These are phyloP conservation scores for Aureobasidium sp. DNA, from an alignment of 2,329 filamentous ascomycete genomes.

Conservation along the genomic window DNA sequence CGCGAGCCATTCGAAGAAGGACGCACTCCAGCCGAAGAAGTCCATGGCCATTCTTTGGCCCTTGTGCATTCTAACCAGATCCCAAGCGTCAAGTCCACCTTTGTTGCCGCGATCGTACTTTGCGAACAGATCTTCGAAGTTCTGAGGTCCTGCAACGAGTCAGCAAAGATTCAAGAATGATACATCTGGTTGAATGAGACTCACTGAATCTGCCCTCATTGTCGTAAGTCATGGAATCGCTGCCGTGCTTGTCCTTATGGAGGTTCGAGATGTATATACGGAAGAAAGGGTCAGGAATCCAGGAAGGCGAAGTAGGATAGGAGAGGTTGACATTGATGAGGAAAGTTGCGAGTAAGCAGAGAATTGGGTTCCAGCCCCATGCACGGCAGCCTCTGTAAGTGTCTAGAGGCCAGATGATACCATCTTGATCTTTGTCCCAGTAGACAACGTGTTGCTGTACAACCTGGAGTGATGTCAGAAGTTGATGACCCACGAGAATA, in stretches of 20 bases:
- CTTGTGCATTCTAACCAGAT: slow-evolving; percentile 33
- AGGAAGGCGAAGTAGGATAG: slow-evolving; percentile 39
- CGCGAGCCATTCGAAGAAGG: slow-evolving; percentile 36
- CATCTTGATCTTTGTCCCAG: slow-evolving; percentile 47
- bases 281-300: slow-evolving; percentile 40
- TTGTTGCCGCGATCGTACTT: slow-evolving; percentile 37
- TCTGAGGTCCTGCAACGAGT: slow-evolving; percentile 28
- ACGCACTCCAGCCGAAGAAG: slow-evolving; percentile 40
- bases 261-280: slow-evolving; percentile 35
- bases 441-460: slow-evolving; percentile 49
- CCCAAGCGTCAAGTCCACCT: slow-evolving; percentile 34
- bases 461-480: slow-evolving; percentile 25
- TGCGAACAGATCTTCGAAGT: slow-evolving; percentile 43
- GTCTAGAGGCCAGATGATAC: slow-evolving; percentile 47
- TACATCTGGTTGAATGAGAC: not conserved
- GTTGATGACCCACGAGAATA: too few relatives aligned
- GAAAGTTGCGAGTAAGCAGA: slow-evolving; percentile 38
- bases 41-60: slow-evolving; percentile 39
- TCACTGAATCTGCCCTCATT: slow-evolving; percentile 37
- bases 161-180: not conserved
- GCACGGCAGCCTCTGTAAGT: slow-evolving; percentile 42
- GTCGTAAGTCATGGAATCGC: slow-evolving; percentile 38
- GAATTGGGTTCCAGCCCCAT: slow-evolving; percentile 39
- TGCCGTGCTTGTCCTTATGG: slow-evolving; percentile 39
- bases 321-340: slow-evolving; percentile 46